Base-by-base conservation (phyloP, 306 rosid species). In the Citrullus amarus region DNA sequence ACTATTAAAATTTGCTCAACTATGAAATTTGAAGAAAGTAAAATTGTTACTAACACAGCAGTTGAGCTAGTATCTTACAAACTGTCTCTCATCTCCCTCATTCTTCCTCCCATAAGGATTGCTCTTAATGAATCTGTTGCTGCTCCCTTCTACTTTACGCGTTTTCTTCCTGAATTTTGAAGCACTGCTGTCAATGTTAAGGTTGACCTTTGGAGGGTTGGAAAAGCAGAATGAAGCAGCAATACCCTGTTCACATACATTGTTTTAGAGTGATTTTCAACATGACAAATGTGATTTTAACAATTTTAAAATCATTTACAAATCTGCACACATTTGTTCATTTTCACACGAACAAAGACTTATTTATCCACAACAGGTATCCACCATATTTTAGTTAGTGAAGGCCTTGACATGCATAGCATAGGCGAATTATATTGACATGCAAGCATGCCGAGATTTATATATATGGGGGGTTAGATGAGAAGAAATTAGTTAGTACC, bases 161-260 rank as follows among this genome's bases (percentile, higher is more conserved):
- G 16, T 25, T 79, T 83, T 90, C 88, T 87, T 89, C 80, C 91
- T 89, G 78, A 86, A 85, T 86, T 91, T 92, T 3, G 98, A 91
- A 62, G 96, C 93, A 77, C 79, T 85, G 85, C 97, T 95, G 81
- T 92, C 96, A 62, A 95, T 81, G 88, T 90, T 87, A 62, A 95
- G 81, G 85, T 73, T 88, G 72, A 95, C 88, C 88, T 89, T 92
- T 1, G 98, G 97, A 14, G 98, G 98, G 79, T 89, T 90, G 38
- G 96, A 82, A 79, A 95, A 92, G 84, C 98, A 85, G 80, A 95
- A 95, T 3, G 98, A 95, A 36, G 86, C 84, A 36, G 92, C 96
- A 61, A 92, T 91, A 28, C 89, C 98, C 98, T 94, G 88, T n/a
- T 17, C 78, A 78, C 73, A 39, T 55, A 10, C 66, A 83, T 2